A percentile compares a stretch with the other conserved stretches of the same genome.
Evolutionary conservation across 495 filamentous ascomycete genomes (phyloP).

Genomic region (Penicillium manginii): DNA sequence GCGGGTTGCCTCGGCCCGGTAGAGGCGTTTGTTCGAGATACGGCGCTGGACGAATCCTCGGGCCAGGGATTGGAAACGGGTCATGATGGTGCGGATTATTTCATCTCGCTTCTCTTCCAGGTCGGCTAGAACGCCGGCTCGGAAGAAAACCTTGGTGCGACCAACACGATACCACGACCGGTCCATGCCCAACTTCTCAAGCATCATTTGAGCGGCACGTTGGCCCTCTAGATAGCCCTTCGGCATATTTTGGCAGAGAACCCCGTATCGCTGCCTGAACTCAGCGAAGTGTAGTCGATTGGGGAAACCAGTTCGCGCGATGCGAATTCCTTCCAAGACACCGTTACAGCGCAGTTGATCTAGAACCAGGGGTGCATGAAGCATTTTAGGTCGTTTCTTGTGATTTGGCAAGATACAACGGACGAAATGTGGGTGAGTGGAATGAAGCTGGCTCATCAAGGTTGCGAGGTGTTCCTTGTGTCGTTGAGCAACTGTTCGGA

Average conservation of each 20-base stretch:
- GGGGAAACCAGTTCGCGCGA: constrained; percentile 97
- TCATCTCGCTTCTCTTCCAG: constrained; percentile 93
- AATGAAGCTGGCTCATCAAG: constrained; percentile 93
- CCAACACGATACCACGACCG: constrained; percentile 87
- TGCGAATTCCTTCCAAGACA: constrained; percentile 96
- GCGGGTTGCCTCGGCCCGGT: constrained; percentile 89
- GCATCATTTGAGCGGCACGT: constrained; percentile 78
- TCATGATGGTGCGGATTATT: constrained; percentile 89
- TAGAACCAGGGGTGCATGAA: constrained; percentile 84
- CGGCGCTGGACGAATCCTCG: constrained; percentile 87
- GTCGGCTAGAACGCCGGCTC: constrained; percentile 93
- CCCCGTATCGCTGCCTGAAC: constrained; percentile 95
- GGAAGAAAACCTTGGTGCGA: constrained; percentile 97
- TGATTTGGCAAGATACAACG: constrained; percentile 98
- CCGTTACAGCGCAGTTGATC: constrained; percentile 98
- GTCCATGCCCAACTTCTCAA: constrained; percentile 87
- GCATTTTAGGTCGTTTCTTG: constrained; percentile 94
- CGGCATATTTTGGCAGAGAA: constrained; percentile 88
- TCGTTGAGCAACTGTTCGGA: constrained; percentile 93
- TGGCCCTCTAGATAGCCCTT: constrained; percentile 92
- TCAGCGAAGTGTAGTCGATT: constrained; percentile 91
- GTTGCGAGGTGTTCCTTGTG: constrained; percentile 97
- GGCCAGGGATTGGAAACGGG: constrained; percentile 89
- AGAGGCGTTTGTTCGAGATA: constrained; percentile 87
- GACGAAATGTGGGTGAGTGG: constrained; percentile 97